Percentiles rank a stretch among this genome's conserved stretches.
Evolutionary conservation across 257 asterid species (phyloP).

Genomic region (Mitragyna speciosa): DNA sequence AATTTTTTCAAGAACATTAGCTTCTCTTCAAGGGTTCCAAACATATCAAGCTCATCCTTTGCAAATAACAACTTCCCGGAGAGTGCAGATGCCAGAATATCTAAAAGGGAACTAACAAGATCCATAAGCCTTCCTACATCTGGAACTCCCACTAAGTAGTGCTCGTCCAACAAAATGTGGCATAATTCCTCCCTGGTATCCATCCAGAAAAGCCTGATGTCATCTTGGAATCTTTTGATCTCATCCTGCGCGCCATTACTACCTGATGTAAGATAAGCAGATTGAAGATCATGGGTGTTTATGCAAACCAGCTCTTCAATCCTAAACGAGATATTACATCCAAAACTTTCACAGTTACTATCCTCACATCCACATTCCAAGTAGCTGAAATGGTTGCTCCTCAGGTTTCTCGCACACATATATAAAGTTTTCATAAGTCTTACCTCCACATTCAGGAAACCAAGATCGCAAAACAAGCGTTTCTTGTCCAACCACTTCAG

Average conservation of each 20-base stretch:
- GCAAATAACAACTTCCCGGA: background rate
- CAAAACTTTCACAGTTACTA: too few species aligned
- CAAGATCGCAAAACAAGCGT: too few species aligned
- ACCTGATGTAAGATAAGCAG: background rate
- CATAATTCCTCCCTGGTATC: background rate
- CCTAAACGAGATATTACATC: background rate
- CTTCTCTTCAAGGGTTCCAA: background rate
- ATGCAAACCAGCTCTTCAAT: background rate
- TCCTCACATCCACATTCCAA: too few species aligned
- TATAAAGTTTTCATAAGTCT: too few species aligned
- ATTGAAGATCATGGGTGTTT: background rate
- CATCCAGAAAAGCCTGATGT: background rate
- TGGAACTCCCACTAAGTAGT: background rate
- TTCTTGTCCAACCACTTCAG: too few species aligned
- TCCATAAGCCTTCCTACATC: background rate
- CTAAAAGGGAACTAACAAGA: background rate
- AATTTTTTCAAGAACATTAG: background rate
- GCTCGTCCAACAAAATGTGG: background rate
- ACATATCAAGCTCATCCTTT: background rate
- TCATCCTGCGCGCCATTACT: background rate
- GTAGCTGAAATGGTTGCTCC: too few species aligned
- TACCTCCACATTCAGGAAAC: too few species aligned
- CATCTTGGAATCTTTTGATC: background rate
- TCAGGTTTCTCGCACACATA: too few species aligned
- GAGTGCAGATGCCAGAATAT: background rate